Percentiles rank a stretch among this genome's conserved stretches.
phyloP scores from a whole-genome alignment of 2,329 filamentous ascomycete genomes.

The Ascochyta fabae region DNA sequence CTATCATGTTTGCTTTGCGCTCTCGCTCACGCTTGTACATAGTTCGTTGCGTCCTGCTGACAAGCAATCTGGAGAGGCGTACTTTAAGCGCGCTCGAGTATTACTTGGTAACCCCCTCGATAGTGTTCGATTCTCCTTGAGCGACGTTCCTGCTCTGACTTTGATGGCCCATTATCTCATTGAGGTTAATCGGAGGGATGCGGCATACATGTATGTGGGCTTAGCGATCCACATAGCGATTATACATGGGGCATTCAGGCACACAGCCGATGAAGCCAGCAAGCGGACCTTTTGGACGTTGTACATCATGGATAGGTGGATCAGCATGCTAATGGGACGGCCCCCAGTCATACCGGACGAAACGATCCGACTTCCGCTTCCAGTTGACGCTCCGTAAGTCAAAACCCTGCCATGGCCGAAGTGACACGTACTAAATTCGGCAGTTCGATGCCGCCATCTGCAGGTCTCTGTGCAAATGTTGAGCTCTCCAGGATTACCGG shows the following conservation, averaged over 20 bases:
- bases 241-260: constrained; percentile 33
- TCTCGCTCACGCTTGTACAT: constrained; percentile 29
- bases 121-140: constrained; percentile 32
- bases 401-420: background rate
- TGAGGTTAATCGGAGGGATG: constrained; percentile 38
- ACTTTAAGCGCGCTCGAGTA: constrained; percentile 34
- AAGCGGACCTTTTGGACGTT: constrained; percentile 35
- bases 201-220: constrained; percentile 36
- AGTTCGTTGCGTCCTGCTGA: constrained; percentile 19
- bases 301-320: constrained; percentile 38
- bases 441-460: constrained; percentile 30
- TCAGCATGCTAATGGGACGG: constrained; percentile 36
- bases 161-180: constrained; percentile 39
- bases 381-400: constrained; percentile 30
- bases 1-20: constrained; percentile 35
- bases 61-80: constrained; percentile 29
- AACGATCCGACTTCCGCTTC: constrained; percentile 32
- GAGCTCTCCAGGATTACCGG: constrained; percentile 32
- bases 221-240: constrained; percentile 36
- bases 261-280: constrained; percentile 26
- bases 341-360: constrained; percentile 35
- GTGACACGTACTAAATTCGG: constrained; percentile 5
- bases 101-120: constrained; percentile 37
- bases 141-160: constrained; percentile 33
- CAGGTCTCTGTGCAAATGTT: constrained; percentile 33